phyloP scores from a whole-genome alignment of 2,329 filamentous ascomycete genomes.

The Chaetomium sp. region DNA sequence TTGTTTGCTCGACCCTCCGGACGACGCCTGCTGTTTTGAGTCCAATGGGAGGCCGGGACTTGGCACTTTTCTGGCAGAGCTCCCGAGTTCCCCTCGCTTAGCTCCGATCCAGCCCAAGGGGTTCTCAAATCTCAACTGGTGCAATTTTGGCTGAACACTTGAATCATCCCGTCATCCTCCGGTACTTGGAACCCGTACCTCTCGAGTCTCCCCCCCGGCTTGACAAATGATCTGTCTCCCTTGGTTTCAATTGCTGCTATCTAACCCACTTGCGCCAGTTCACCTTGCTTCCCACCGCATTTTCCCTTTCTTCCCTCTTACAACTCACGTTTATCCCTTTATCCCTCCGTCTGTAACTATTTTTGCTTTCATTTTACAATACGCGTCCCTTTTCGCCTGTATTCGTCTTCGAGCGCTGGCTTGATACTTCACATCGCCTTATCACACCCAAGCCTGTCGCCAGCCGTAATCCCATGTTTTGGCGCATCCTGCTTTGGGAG shows the following conservation, averaged over 20 bases:
- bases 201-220: conserved; percentile 16
- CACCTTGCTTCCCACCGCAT: conserved; percentile 22
- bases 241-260: conserved; percentile 30
- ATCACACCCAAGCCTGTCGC: background rate
- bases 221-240: conserved; percentile 27
- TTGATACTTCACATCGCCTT: background rate
- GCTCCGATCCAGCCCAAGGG: conserved; percentile 18
- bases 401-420: background rate
- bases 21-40: conserved; percentile 1
- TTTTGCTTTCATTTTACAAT: background rate
- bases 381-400: background rate
- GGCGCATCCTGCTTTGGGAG: conserved; percentile 11
- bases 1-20: conserved; percentile 13
- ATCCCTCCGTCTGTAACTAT: background rate
- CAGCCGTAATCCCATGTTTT: conserved; percentile 10
- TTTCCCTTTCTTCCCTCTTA: conserved; percentile 19
- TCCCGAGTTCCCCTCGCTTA: conserved; percentile 26
- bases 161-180: conserved; percentile 33
- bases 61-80: conserved; percentile 19
- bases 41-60: conserved; percentile 22
- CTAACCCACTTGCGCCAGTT: conserved; percentile 25
- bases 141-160: conserved; percentile 36
- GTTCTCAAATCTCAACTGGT: conserved; percentile 21
- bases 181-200: conserved; percentile 15
- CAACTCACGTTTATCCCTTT: conserved; percentile 16